phyloP scores from a whole-genome alignment of 805 yeast species.

The Starmerella geochares region DNA sequence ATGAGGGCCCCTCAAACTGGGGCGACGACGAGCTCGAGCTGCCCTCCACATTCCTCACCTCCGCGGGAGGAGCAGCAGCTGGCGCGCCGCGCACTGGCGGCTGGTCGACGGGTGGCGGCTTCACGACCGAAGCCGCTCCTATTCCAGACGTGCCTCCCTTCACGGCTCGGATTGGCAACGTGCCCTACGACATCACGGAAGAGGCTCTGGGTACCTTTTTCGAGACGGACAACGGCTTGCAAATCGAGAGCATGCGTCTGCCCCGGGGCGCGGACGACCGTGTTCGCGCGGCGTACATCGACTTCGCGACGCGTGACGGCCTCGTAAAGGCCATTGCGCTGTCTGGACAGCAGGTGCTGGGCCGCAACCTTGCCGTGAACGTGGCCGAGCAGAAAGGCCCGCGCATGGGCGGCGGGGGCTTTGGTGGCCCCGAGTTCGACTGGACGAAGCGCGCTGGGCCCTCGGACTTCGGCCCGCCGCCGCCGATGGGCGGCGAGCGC shows the following conservation, averaged over 20 bases:
- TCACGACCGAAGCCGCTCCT: slow-evolving; percentile 45
- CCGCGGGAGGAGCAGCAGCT: slow-evolving; percentile 6
- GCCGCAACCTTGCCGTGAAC: slow-evolving; percentile 58
- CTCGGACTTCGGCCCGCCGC: slow-evolving; percentile 33
- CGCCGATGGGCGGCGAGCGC: slow-evolving; percentile 33
- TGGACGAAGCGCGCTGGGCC: slow-evolving; percentile 22
- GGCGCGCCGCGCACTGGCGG: slow-evolving; percentile 9
- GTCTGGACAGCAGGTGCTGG: slow-evolving; percentile 60
- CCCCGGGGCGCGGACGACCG: slow-evolving; percentile 55
- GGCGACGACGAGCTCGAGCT: slow-evolving; percentile 6
- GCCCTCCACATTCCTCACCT: slow-evolving; percentile 1
- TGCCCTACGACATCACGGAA: slow-evolving; percentile 74
- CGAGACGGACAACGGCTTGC: slow-evolving; percentile 34
- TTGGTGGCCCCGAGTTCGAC: slow-evolving; percentile 22
- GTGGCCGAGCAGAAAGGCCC: slow-evolving; percentile 63
- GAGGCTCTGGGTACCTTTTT: slow-evolving; percentile 36
- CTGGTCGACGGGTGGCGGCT: slow-evolving; percentile 10
- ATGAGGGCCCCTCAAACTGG: slow-evolving; percentile 6
- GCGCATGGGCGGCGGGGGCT: slow-evolving; percentile 35
- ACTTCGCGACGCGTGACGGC: slow-evolving; percentile 71
- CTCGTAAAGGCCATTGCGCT: slow-evolving; percentile 63
- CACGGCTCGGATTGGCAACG: slow-evolving; percentile 78
- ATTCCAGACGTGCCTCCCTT: slow-evolving; percentile 87
- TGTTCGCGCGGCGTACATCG: slow-evolving; percentile 78
- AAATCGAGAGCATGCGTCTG: slow-evolving; percentile 58